Evolutionary conservation across 441 rosid species (phyloP), one percentile per base, ranked within the genome.

Genomic region (Arabidopsis lyrata): DNA sequence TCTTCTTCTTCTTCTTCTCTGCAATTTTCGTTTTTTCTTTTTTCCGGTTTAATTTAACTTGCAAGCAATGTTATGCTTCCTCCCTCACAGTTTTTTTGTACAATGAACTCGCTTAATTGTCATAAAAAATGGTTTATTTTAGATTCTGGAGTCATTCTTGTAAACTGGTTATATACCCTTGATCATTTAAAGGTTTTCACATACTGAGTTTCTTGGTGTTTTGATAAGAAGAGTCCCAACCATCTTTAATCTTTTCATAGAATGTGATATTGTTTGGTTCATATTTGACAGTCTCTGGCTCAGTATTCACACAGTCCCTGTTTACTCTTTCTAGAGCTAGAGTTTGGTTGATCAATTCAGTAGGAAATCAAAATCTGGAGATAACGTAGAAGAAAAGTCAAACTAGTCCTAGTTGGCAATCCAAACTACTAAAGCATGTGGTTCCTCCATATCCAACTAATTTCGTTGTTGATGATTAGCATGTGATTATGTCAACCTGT

Each of bases 301-400:
- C 55, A 56, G 64, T 15, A 41, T 54, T 39, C 7, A 54, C 29
- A 27, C 36, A 68, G 35, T n/a, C 56, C 14, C 31, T 71, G 44
- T 52, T 9, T 57, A 8, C 39, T 68, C 22, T 20, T 44, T 31
- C 2, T 20, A 56, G 64, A 27, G 10, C 1, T 52, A 53, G 14
- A n/a, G 15, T 72, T 72, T 24, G 35, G 45, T 56, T 10, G 54
- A 18, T 20, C 5, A 49, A 16, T 18, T 9, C 36, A 65, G 12
- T 11, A 35, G 20, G 68, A 27, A 56, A 2, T n/a, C n/a, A 29
- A 44, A 34, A 20, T 41, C 29, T 44, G 59, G 74, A 45, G 75
- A 76, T 36, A 56, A 76, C 76, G 67, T 64, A 64, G 42, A 70
- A 63, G 72, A 70, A 76, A 70, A 76, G 62, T 70, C 80, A 76